phyloP scores from a whole-genome alignment of 106 monocot species.

The Apostasia shenzhenica region DNA sequence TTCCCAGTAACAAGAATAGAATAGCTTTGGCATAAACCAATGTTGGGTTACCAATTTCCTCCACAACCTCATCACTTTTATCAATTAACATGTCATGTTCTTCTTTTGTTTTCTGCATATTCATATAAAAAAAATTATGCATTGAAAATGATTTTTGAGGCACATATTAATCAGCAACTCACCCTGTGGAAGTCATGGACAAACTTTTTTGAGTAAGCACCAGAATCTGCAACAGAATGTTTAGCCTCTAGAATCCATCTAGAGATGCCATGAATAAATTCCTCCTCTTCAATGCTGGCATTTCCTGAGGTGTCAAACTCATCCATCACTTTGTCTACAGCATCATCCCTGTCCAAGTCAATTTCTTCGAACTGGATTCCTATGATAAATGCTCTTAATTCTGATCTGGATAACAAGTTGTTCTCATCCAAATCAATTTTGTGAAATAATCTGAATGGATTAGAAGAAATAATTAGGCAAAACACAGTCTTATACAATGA shows the following conservation, averaged over 20 bases:
- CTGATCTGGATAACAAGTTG: conserved; percentile 29
- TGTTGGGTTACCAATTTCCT: conserved; percentile 35
- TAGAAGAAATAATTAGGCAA: not conserved
- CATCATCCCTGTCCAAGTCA: conserved; percentile 53
- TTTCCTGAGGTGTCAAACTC: conserved; percentile 79
- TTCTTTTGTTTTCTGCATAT: conserved; percentile 53
- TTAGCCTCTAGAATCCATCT: conserved; percentile 73
- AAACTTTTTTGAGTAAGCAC: conserved; percentile 47
- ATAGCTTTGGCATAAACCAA: conserved; percentile 39
- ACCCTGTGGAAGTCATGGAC: conserved; percentile 67
- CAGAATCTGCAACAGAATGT: conserved; percentile 28
- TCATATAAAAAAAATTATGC: not conserved
- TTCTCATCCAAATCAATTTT: conserved; percentile 55
- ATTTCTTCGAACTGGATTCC: conserved; percentile 64
- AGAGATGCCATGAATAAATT: conserved; percentile 53
- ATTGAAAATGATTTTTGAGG: not conserved
- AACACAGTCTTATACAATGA: not conserved
- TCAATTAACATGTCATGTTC: conserved; percentile 42
- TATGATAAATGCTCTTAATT: conserved; percentile 64
- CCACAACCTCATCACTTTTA: conserved; percentile 38
- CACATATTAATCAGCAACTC: conserved; percentile 6
- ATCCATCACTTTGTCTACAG: conserved; percentile 53
- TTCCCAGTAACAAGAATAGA: conserved; percentile 48
- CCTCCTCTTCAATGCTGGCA: conserved; percentile 36
- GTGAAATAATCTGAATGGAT: conserved; percentile 49